Evolutionary conservation across 1,139 yeast genomes (phyloP), one percentile per base, ranked within the genome.

Genomic region (Saccharomyces hybrid): DNA sequence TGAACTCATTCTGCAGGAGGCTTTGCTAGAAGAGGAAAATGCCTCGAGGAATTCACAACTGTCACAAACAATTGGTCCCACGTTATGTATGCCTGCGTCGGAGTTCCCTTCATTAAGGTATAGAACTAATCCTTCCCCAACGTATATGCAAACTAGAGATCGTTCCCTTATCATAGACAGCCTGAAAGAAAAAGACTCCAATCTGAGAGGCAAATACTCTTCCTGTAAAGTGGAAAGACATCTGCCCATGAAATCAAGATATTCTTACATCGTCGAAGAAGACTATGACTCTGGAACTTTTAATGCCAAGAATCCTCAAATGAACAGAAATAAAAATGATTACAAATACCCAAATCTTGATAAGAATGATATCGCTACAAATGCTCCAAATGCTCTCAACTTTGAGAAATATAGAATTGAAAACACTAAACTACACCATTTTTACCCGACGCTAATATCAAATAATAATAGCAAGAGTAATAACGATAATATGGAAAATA

Each of bases 221-320:
- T 57, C 59, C 31, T 56, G 64, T 14, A 60, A 56, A 9, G 67
- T 63, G 4, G 67, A 67, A 54, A 64, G 66, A 47, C 70, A 67
- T 56, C 57, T 61, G 30, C 60, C 69, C 2, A 53, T 60, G 13
- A 62, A 60, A 20, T 60, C 63, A 14, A 61, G 71, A 38, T 68
- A 63, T 52, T 68, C 71, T 1, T 68, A 67, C 49, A 55, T 68
- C 16, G 70, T 63, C 5, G 70, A 67, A 52, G 71, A 67, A 53
- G 70, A 61, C 41, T 52, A 56, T 48, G 66, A 60, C 46, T 53
- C 55, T 23, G 60, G 49, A 26, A 50, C 52, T 13, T 14, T 32
- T 11, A 48, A 30, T 16, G 47, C 5, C 23, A 5, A 4, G 44
- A 38, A 38, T 4, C 26, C 34, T 28, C 26, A 47, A 20, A 50